These are phyloP conservation scores for Aspergillus arachidicola DNA, from an alignment of 2,329 filamentous ascomycete species.

Conservation along the genomic window DNA sequence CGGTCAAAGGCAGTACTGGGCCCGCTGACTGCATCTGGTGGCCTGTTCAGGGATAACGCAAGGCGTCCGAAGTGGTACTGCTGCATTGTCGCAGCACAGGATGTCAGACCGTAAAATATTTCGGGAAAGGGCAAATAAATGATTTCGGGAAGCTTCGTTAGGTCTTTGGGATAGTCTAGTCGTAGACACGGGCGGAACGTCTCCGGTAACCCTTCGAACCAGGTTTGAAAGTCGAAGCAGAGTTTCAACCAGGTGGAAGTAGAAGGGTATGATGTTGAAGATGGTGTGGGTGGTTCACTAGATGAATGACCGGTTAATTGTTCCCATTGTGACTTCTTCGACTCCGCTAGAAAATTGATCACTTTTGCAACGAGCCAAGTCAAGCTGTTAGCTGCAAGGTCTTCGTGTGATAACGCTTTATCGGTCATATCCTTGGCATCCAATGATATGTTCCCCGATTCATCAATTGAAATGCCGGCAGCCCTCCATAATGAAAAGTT, in stretches of 20 bases:
- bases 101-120: constrained; percentile 62
- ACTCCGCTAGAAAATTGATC: constrained; percentile 63
- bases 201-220: constrained; percentile 60
- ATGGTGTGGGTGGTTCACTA: constrained; percentile 46
- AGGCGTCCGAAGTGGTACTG: constrained; percentile 67
- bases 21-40: constrained; percentile 56
- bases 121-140: constrained; percentile 51
- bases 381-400: constrained; percentile 62
- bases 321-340: constrained; percentile 52
- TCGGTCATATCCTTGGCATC: not conserved
- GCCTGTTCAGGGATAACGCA: constrained; percentile 62
- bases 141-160: constrained; percentile 34
- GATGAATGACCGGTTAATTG: constrained; percentile 36
- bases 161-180: constrained; percentile 42
- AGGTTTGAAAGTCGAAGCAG: constrained; percentile 57
- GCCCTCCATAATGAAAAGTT: constrained; percentile 63
- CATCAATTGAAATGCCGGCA: constrained; percentile 59
- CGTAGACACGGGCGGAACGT: constrained; percentile 60
- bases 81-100: constrained; percentile 66
- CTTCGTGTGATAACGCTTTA: constrained; percentile 55
- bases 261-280: constrained; percentile 40
- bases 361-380: constrained; percentile 66
- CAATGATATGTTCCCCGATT: constrained; percentile 42
- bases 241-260: constrained; percentile 56
- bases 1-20: constrained; percentile 57